Evolutionary conservation across 345 rosid genomes (phyloP), one percentile per base, ranked within the genome.

Genomic region (thale cress (Arabidopsis thaliana)): DNA sequence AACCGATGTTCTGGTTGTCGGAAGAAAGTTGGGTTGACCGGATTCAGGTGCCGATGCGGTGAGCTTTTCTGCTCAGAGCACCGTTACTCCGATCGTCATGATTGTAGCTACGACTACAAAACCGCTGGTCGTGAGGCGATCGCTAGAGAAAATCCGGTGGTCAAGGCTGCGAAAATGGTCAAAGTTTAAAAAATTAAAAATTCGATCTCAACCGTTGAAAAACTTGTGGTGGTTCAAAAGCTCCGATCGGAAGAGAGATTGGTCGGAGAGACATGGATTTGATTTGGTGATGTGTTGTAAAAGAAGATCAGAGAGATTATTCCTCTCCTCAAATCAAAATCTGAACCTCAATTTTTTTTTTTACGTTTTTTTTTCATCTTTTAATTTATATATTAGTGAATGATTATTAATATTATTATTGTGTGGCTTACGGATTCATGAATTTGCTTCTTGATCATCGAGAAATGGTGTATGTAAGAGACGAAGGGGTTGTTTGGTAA

Each of bases 51-150:
- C 78, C 89, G 98, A 1, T 94, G 99, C 51, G 99, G 97, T 0
- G 99, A 95, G 24, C 89, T 95, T 13, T 95, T 95, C 68, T 95
- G 99, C 46, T 72, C 87, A 20, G 97, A 92, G n/a, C 99, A 95
- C 30, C 89, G 99, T 42, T 95, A 95, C 67, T 90, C 98, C 46
- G 97, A 91, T 78, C 93, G 98, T 6, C 98, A 94, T 69, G 96
- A 88, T 16, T 94, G 98, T 66, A 86, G 95, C 76, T 94, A 87
- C 77, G 98, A 94, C 63, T 94, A 94, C 79, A 93, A 91, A 75
- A 66, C 94, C 7, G 97, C 85, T 16, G 99, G 97, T 1, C 92
- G 97, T 8, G 97, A 95, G 37, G 96, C 97, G 30, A 95, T 95
- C 63, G 93, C 97, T 4, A 83, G 96, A 24, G 97, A 90, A 75